These are phyloP conservation scores for Nigrospora osmanthi DNA, from an alignment of 2,329 filamentous ascomycete genomes.

Conservation along the genomic window DNA sequence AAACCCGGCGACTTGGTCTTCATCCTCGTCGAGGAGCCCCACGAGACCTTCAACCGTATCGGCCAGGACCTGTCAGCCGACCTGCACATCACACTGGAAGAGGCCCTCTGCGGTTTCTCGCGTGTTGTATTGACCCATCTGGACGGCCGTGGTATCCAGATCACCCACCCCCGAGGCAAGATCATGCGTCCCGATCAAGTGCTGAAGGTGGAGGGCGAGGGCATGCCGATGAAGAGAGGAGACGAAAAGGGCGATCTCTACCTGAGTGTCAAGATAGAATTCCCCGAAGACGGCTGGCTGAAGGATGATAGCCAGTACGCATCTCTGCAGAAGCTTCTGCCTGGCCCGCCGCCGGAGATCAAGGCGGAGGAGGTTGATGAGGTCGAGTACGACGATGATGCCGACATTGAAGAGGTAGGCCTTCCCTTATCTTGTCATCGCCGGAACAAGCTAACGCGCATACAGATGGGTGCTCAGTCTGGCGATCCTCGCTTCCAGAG, in stretches of 20 bases:
- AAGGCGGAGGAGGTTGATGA: conserved; percentile 74
- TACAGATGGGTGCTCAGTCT: conserved; percentile 62
- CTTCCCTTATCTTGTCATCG: neutral
- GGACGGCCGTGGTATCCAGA: conserved; percentile 81
- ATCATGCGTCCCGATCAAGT: conserved; percentile 77
- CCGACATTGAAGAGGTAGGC: conserved; percentile 68
- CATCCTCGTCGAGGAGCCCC: conserved; percentile 71
- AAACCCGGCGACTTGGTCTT: conserved; percentile 92
- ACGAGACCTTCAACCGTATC: conserved; percentile 74
- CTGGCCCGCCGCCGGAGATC: conserved; percentile 52
- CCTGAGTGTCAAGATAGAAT: conserved; percentile 75
- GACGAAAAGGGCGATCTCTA: conserved; percentile 84
- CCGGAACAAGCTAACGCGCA: conserved; percentile 15
- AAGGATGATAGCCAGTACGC: conserved; percentile 62
- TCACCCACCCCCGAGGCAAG: conserved; percentile 74
- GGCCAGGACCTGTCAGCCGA: conserved; percentile 80
- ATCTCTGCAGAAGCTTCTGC: conserved; percentile 67
- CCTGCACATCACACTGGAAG: conserved; percentile 71
- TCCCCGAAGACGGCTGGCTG: conserved; percentile 83
- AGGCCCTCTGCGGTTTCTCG: conserved; percentile 83
- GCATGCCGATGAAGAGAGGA: conserved; percentile 87
- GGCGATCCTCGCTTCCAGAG: conserved; percentile 58
- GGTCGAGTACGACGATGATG: conserved; percentile 77
- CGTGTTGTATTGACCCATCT: conserved; percentile 87
- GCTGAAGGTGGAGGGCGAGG: conserved; percentile 79